Percentiles rank a stretch among this genome's conserved stretches.
phyloP scores from a whole-genome alignment of 2,329 filamentous ascomycete species.

The Stylonectria norvegica region DNA sequence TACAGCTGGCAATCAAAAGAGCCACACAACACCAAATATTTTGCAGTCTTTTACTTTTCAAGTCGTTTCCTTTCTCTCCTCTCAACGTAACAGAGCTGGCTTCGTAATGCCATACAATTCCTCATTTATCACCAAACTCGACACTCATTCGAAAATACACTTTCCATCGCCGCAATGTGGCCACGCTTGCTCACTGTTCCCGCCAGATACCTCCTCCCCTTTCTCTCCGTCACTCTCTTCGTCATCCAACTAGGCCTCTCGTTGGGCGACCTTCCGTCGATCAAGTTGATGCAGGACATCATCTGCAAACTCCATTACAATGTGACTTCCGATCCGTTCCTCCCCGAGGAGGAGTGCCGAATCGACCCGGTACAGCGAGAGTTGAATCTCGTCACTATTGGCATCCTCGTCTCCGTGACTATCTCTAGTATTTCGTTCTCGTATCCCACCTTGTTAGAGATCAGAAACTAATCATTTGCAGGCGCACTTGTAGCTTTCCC shows the following conservation, averaged over 20 bases:
- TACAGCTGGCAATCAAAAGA: no score
- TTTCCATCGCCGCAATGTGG: slow-evolving; percentile 12
- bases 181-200: slow-evolving; percentile 14
- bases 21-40: no score
- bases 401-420: slow-evolving; percentile 20
- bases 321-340: slow-evolving; percentile 3
- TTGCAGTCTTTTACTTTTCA: no score
- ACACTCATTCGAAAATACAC: no score
- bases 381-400: slow-evolving; percentile 20
- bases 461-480: slow-evolving; percentile 7
- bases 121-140: no score
- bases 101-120: no score
- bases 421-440: slow-evolving; percentile 10
- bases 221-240: slow-evolving; percentile 22
- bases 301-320: slow-evolving; percentile 18
- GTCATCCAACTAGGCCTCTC: slow-evolving; percentile 24
- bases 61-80: no score
- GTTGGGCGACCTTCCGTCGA: slow-evolving; percentile 19
- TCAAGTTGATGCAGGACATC: slow-evolving; percentile 24
- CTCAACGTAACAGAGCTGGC: no score
- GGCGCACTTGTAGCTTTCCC: slow-evolving; percentile 21
- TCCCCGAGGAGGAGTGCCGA: slow-evolving; percentile 19
- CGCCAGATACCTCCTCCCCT: slow-evolving; percentile 13
- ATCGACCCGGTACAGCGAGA: slow-evolving; percentile 18
- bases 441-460: neutral